Evolutionary conservation across 257 asterid species (phyloP).

Genomic region (Solanum arcanum): DNA sequence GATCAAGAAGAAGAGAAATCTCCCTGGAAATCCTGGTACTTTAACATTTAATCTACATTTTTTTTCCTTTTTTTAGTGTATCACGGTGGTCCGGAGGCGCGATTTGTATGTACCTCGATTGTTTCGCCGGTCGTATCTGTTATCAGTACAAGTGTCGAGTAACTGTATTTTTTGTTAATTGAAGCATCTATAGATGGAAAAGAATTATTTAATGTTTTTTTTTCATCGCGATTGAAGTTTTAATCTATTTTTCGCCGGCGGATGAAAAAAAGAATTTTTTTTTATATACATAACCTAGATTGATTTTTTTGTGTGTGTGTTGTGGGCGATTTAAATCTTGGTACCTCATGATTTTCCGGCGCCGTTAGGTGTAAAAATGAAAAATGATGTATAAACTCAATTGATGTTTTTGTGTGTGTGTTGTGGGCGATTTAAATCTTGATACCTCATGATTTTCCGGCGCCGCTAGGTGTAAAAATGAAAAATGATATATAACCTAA

Average conservation of each 20-base stretch:
- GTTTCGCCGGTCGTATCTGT: background rate
- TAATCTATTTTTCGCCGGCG: background rate
- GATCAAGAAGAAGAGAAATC: constrained; percentile 71
- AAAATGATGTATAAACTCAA: background rate
- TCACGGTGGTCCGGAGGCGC: accelerated
- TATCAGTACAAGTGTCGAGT: background rate
- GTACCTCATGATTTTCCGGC: background rate
- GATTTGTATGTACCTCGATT: background rate
- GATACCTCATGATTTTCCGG: background rate
- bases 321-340: background rate
- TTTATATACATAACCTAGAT: background rate
- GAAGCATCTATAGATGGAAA: background rate
- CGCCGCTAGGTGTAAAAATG: background rate
- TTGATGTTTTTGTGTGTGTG: background rate
- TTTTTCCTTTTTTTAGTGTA: background rate
- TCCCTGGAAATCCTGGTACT: constrained; percentile 83
- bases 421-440: background rate
- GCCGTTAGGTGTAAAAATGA: background rate
- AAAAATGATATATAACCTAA: background rate
- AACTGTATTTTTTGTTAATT: background rate
- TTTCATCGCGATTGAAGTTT: background rate
- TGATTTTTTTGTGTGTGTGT: background rate
- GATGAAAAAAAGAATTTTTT: background rate
- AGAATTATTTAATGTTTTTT: background rate
- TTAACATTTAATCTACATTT: background rate